Evolutionary conservation across 2,329 filamentous ascomycete species (phyloP).

Genomic region (Anisogramma anomala): DNA sequence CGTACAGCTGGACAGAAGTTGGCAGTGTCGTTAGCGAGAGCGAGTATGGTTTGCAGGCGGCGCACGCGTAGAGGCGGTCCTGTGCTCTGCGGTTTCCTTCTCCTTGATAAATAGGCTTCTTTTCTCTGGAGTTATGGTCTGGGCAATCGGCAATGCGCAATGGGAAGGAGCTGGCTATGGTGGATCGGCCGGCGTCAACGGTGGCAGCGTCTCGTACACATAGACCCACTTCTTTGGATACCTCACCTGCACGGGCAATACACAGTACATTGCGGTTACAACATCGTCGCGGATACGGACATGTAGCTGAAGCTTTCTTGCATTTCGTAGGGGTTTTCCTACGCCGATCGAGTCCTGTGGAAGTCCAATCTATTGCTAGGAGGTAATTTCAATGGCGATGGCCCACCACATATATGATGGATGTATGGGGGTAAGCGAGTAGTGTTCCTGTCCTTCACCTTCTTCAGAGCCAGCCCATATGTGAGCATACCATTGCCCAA

Average conservation of each 20-base stretch:
- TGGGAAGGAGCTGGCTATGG: neutral
- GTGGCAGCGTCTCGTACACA: slow-evolving; percentile 1
- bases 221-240: slow-evolving; percentile 17
- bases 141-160: no score
- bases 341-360: no score
- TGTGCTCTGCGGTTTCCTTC: neutral
- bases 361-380: no score
- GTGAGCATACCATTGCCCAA: no score
- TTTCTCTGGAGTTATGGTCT: slow-evolving; percentile 2
- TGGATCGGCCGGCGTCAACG: slow-evolving; percentile 7
- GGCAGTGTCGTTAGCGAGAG: slow-evolving; percentile 50
- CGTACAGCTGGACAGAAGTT: slow-evolving; percentile 50
- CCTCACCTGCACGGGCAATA: neutral
- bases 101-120: neutral
- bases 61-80: slow-evolving; percentile 21
- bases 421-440: no score
- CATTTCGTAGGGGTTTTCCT: no score
- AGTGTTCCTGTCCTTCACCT: no score
- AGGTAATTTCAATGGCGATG: no score
- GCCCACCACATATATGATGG: no score
- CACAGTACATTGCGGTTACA: neutral
- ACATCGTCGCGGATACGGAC: neutral
- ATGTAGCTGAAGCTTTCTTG: no score
- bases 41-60: slow-evolving; percentile 27
- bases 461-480: no score